Percentiles rank a stretch among this genome's conserved stretches.
These are phyloP conservation scores for Sclerotinia spermophila DNA, from an alignment of 2,329 filamentous ascomycete genomes.

Conservation along the genomic window DNA sequence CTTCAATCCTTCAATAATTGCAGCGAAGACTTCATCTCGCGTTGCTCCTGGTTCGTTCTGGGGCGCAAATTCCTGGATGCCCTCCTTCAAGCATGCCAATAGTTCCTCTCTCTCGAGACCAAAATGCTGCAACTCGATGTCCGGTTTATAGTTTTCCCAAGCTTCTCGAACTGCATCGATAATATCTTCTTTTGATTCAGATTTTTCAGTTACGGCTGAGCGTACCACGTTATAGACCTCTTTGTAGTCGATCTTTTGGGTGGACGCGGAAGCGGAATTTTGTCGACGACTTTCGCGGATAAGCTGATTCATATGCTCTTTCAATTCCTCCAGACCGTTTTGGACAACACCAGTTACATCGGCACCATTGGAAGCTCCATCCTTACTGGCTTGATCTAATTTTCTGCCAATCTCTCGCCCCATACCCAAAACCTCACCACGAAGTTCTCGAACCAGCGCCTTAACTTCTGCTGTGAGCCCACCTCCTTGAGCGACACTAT, in stretches of 20 bases:
- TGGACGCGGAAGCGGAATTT: constrained; percentile 62
- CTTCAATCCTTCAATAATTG: constrained; percentile 80
- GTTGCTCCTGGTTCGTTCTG: constrained; percentile 56
- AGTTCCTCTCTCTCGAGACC: constrained; percentile 90
- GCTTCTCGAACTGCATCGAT: constrained; percentile 83
- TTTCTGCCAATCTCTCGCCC: constrained; percentile 84
- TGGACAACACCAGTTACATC: constrained; percentile 72
- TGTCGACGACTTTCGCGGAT: constrained; percentile 71
- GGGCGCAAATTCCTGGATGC: constrained; percentile 68
- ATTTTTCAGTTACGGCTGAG: constrained; percentile 59
- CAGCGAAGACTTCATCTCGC: constrained; percentile 79
- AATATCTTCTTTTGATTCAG: constrained; percentile 71
- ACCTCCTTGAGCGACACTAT: constrained; percentile 83
- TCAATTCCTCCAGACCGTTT: constrained; percentile 75
- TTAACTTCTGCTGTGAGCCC: constrained; percentile 91
- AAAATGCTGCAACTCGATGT: constrained; percentile 85
- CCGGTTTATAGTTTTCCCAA: constrained; percentile 91
- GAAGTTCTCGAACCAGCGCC: constrained; percentile 79
- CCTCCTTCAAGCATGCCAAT: constrained; percentile 79
- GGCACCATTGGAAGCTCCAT: constrained; percentile 45
- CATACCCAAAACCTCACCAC: constrained; percentile 92
- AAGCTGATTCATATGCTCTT: constrained; percentile 76
- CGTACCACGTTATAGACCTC: constrained; percentile 85
- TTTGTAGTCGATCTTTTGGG: constrained; percentile 64
- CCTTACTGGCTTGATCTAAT: constrained; percentile 65